Evolutionary conservation across 257 asterid species (phyloP).

Genomic region (Solanum pinnatisectum): DNA sequence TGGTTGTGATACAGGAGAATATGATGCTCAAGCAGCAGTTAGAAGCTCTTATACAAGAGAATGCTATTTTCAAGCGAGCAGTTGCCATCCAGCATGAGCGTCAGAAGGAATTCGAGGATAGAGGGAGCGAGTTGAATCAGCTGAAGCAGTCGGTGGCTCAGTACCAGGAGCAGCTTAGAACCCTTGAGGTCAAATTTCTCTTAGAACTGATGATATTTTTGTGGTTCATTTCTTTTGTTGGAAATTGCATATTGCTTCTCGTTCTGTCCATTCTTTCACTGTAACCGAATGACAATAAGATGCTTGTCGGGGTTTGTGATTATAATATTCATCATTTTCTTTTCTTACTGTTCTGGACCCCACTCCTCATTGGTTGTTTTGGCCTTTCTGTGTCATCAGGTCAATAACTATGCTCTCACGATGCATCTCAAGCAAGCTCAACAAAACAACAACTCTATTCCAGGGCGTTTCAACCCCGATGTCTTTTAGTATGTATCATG

Average conservation of each 20-base stretch:
- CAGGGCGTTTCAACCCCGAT: slow-evolving; percentile 81
- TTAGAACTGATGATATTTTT: neutral
- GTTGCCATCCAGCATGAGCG: slow-evolving; percentile 84
- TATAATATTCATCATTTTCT: neutral
- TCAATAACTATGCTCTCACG: slow-evolving; percentile 60
- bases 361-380: neutral
- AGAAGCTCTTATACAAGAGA: slow-evolving; percentile 64
- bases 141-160: slow-evolving; percentile 72
- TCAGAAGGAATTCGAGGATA: slow-evolving; percentile 75
- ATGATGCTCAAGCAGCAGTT: slow-evolving; percentile 61
- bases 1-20: slow-evolving; percentile 43
- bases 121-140: slow-evolving; percentile 65
- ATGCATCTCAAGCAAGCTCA: slow-evolving; percentile 94
- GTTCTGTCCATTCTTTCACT: neutral
- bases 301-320: neutral
- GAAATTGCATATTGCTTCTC: neutral
- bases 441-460: slow-evolving; percentile 46
- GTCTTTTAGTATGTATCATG: slow-evolving; percentile 35
- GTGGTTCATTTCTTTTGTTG: neutral
- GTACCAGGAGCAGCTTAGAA: slow-evolving; percentile 86
- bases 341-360: neutral
- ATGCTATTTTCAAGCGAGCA: slow-evolving; percentile 66
- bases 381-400: slow-evolving; percentile 18
- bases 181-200: slow-evolving; percentile 67
- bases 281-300: neutral